Percentiles rank a stretch among this genome's conserved stretches.
Evolutionary conservation across 805 yeast genomes (phyloP).

Genomic region (Ogataea thermomethanolica): DNA sequence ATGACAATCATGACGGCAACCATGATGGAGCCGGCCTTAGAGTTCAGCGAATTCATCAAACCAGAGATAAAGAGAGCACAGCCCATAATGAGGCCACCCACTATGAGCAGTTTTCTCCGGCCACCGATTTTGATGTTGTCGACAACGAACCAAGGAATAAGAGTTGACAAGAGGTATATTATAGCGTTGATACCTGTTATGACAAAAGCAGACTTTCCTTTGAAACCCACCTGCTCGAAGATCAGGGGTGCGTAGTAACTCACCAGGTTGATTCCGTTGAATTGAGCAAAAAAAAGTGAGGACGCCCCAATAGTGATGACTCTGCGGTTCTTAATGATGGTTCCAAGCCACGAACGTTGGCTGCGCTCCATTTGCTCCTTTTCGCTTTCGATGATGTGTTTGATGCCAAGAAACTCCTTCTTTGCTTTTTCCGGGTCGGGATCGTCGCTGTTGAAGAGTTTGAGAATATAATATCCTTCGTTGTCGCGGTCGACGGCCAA

Average conservation of each 20-base stretch:
- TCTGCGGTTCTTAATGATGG: constrained; percentile 29
- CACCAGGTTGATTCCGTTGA: constrained; percentile 85
- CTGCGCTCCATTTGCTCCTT: constrained; percentile 20
- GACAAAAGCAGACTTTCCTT: constrained; percentile 74
- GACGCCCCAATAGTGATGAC: constrained; percentile 79
- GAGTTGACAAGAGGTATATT: constrained; percentile 57
- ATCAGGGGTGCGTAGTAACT: constrained; percentile 89
- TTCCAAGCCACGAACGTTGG: constrained; percentile 25
- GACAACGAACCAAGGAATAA: constrained; percentile 87
- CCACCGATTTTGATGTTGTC: constrained; percentile 66
- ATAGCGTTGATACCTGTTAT: constrained; percentile 79
- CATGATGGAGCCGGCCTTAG: constrained; percentile 55
- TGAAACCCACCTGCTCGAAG: constrained; percentile 89
- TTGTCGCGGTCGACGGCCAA: constrained; percentile 68
- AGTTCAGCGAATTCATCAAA: constrained; percentile 49
- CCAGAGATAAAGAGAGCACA: constrained; percentile 61
- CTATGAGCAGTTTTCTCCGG: constrained; percentile 67
- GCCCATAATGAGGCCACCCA: constrained; percentile 77
- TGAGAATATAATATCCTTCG: constrained; percentile 42
- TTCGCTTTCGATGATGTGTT: constrained; percentile 29
- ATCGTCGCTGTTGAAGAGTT: constrained; percentile 32
- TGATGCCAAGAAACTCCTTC: constrained; percentile 46
- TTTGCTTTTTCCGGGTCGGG: constrained; percentile 26
- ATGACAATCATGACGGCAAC: constrained; percentile 74
- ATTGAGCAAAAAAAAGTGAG: constrained; percentile 83